These are phyloP conservation scores for Larix kaempferi DNA, from an alignment of 75 land plant genomes.

Conservation along the genomic window DNA sequence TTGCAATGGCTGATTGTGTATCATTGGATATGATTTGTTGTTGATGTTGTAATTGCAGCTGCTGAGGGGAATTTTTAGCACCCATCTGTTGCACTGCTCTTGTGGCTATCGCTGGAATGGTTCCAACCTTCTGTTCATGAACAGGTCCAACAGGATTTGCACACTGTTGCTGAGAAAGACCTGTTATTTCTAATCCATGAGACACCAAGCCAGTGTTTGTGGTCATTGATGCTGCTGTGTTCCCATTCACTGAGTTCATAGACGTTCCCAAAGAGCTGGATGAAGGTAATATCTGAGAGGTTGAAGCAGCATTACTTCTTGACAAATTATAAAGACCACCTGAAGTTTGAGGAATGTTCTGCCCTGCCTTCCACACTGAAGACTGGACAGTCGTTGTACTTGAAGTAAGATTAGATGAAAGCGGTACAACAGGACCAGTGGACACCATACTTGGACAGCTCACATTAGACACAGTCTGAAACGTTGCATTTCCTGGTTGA, in stretches of 20 bases:
- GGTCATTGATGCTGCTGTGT: constrained; percentile 17
- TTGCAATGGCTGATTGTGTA: neutral
- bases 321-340: neutral
- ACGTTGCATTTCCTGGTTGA: constrained; percentile 12
- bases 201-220: constrained; percentile 16
- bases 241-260: constrained; percentile 13
- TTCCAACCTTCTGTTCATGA: constrained; percentile 24
- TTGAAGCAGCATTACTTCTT: constrained; percentile 2
- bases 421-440: constrained; percentile 2
- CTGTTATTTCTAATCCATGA: constrained; percentile 18
- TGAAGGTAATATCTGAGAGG: constrained; percentile 19
- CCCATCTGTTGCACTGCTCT: constrained; percentile 10
- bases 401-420: constrained; percentile 12
- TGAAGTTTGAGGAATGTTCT: neutral
- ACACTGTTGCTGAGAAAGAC: constrained; percentile 24
- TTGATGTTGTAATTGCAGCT: constrained; percentile 17
- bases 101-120: neutral
- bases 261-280: constrained; percentile 4
- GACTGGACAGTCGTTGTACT: constrained; percentile 4
- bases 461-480: constrained; percentile 15
- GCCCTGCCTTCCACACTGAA: constrained; percentile 25
- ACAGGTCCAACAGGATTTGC: constrained; percentile 15
- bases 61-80: constrained; percentile 25
- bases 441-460: constrained; percentile 22
- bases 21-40: constrained; percentile 15